Conservation (phyloP, 305 asterid genomes). For the Solanum hybrid region DNA sequence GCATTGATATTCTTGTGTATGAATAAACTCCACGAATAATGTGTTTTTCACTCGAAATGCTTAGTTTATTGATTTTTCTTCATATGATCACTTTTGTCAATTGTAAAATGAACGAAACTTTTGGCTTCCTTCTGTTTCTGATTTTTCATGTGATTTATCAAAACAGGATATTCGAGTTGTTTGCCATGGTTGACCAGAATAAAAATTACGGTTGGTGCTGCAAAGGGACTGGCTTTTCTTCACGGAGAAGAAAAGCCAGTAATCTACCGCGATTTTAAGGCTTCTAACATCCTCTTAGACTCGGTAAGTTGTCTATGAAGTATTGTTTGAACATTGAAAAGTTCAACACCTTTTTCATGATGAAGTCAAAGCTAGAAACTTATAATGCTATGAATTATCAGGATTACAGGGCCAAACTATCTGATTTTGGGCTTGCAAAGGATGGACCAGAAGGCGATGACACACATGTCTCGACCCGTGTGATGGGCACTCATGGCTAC, state of each 20-base stretch:
- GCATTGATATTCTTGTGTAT: background rate
- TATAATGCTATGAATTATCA: background rate
- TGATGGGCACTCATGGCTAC: constrained; percentile 24
- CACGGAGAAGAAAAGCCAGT: constrained; percentile 29
- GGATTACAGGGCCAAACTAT: constrained; percentile 21
- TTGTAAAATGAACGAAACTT: background rate
- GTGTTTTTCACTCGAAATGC: background rate
- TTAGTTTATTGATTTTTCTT: background rate
- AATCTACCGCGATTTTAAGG: constrained; percentile 22
- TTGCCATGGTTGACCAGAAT: constrained; percentile 25
- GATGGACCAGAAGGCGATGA: constrained; percentile 23
- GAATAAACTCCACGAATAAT: background rate
- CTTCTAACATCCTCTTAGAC: constrained; percentile 21
- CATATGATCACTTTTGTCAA: background rate
- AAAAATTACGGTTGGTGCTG: constrained; percentile 21
- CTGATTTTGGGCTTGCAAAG: constrained; percentile 21
- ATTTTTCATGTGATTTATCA: background rate
- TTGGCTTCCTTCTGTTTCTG: background rate
- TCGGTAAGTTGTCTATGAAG: constrained; percentile 4
- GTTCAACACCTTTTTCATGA: background rate
- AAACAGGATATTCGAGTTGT: constrained; percentile 18
- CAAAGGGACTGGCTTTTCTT: constrained; percentile 26
- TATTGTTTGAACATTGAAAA: background rate
- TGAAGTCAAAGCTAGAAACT: background rate
- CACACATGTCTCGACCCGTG: constrained; percentile 14